Base-by-base conservation (phyloP, 2,329 filamentous ascomycete species). In the Rutstroemia sydowiana region DNA sequence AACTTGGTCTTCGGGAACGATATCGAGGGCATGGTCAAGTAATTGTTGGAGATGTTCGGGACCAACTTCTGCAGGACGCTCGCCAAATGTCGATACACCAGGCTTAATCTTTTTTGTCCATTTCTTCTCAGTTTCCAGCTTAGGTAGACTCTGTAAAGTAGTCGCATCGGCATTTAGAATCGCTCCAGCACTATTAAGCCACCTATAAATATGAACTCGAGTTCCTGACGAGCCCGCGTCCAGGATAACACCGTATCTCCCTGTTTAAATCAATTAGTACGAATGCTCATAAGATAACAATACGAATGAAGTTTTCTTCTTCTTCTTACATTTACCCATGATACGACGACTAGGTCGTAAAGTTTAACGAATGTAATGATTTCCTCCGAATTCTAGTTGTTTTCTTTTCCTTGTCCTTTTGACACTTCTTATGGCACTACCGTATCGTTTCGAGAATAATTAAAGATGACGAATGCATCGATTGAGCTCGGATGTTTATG, bases 211-310 rank as follows among this genome's bases (percentile, higher is more conserved):
- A 69, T 98, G 89, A 57, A 95, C 78, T 67, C 93, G 87, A 64
- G 92, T 97, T 68, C 93, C 92, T 69, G 93, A 97, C 70, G 93
- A 97, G 62, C 93, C 93, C 68, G 93, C 93, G 78, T 98, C 93
- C 65, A 98, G 81, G 67, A 98, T 91, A 63, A 97, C 88, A 67
- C 91, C 93, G 77, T 95, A 96, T 73, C 81, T 78, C 64, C 64
- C 65, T 67, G 47, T 48, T 30, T n/a, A 26, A 20, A 26, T 13
- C 40, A n/a, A 20, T 42, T 20, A 21, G 14, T 21, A 13, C 14
- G 20, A n/a, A 26, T 42, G 40, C 4, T 13, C 23, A 20, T 13
- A 42, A n/a, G n/a, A n/a, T n/a, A n/a, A n/a, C n/a, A n/a, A n/a
- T n/a, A 42, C 23, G 6, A 20, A 21, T 13, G 13, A 42, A 20